Evolutionary conservation across 1,284 basidiomycete genomes (phyloP).

Genomic region (Cyathus pygmaeus): DNA sequence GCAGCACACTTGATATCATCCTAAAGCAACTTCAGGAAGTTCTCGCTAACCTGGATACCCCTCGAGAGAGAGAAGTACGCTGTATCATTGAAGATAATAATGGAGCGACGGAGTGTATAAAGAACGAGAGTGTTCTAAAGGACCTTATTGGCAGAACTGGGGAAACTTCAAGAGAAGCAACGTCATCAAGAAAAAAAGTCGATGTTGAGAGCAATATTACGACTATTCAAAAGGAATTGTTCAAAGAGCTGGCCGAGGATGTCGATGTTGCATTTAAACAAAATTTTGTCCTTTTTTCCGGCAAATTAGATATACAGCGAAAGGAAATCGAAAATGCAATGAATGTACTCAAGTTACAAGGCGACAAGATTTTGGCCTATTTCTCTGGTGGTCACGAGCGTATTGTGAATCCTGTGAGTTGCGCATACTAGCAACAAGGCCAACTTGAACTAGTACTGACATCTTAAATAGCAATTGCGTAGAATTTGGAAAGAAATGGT

Average conservation of each 20-base stretch:
- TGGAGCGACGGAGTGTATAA: slow-evolving; percentile 31
- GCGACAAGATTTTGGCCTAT: not conserved
- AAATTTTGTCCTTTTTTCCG: slow-evolving; percentile 13
- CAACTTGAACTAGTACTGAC: not conserved
- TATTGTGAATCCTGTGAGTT: not conserved
- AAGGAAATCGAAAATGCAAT: slow-evolving; percentile 9
- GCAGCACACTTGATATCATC: slow-evolving; percentile 28
- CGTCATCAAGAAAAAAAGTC: slow-evolving; percentile 3
- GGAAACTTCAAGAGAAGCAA: slow-evolving; percentile 10
- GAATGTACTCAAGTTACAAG: slow-evolving; percentile 3
- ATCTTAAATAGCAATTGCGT: not conserved
- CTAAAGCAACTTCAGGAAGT: slow-evolving; percentile 15
- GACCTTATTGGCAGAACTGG: slow-evolving; percentile 32
- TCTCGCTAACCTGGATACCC: slow-evolving; percentile 35
- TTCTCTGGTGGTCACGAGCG: not conserved
- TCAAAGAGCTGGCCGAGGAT: slow-evolving; percentile 12
- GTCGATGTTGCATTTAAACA: slow-evolving; percentile 9
- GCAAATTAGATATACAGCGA: slow-evolving; percentile 14
- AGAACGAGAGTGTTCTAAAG: slow-evolving; percentile 23
- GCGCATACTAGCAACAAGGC: not conserved
- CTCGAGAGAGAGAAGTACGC: slow-evolving; percentile 38
- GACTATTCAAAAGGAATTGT: not conserved
- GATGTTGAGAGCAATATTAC: slow-evolving; percentile 4
- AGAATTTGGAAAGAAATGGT: slow-evolving; percentile 1
- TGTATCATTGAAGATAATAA: slow-evolving; percentile 36